A percentile compares a stretch with the other conserved stretches of the same genome.
These are phyloP conservation scores for Avena sativa DNA, from an alignment of 176 grass and related monocot genomes.

Conservation along the genomic window DNA sequence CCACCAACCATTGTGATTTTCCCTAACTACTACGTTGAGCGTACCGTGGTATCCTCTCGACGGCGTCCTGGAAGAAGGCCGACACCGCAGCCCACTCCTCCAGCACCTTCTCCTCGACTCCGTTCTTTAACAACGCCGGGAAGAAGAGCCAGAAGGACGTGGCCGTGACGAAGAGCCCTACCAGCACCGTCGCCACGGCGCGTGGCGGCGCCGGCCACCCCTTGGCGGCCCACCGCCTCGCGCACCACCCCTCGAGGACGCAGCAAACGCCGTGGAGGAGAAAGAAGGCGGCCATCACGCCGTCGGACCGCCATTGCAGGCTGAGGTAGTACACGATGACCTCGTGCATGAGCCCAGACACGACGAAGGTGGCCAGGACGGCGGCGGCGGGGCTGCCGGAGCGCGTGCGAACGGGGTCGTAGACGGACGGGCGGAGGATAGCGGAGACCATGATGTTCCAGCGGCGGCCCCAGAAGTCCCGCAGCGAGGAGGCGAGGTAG, in stretches of 20 bases:
- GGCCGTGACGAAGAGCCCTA: slow-evolving; percentile 15
- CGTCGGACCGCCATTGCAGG: slow-evolving; percentile 25
- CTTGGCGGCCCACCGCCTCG: background rate
- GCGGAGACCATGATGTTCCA: slow-evolving; percentile 64
- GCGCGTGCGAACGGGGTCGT: slow-evolving; percentile 27
- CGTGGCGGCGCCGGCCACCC: slow-evolving; percentile 18
- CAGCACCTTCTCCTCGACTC: slow-evolving; percentile 36
- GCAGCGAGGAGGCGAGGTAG: slow-evolving; percentile 34
- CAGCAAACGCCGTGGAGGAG: slow-evolving; percentile 47
- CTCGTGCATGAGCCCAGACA: slow-evolving; percentile 79
- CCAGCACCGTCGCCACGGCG: background rate
- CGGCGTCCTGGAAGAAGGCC: no score
- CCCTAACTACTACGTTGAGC: no score
- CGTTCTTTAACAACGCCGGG: slow-evolving; percentile 40
- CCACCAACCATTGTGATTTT: no score
- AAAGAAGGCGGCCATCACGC: slow-evolving; percentile 53
- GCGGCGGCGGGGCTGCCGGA: background rate
- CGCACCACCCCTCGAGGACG: slow-evolving; percentile 41
- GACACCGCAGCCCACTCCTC: slow-evolving; percentile 4
- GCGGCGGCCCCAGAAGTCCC: slow-evolving; percentile 64
- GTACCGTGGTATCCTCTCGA: no score
- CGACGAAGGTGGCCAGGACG: slow-evolving; percentile 48
- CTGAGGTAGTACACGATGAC: slow-evolving; percentile 48
- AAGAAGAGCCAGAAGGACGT: slow-evolving; percentile 55
- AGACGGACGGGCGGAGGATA: slow-evolving; percentile 46